Evolutionary conservation across 1,139 yeast genomes (phyloP), one percentile per base, ranked within the genome.

Genomic region (Suhomyces taliae): DNA sequence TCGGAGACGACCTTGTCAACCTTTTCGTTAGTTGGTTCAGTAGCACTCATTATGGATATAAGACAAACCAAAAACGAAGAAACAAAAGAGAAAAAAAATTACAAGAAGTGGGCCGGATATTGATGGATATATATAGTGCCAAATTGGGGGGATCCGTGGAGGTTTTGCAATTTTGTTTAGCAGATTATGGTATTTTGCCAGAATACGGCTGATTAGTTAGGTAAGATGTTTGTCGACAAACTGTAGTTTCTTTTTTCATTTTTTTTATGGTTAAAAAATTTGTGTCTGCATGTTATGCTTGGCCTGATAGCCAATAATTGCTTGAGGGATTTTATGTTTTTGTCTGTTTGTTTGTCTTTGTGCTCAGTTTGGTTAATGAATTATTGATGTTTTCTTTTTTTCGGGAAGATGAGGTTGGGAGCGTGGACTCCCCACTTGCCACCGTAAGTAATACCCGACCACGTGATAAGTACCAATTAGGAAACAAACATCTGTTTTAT

Each of bases 1-100:
- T 78, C 86, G 48, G 80, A 80, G 55, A 72, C 81, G 56, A 68
- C 73, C 62, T 72, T 71, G 56, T 62, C 72, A 58, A 72, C 72
- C 65, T 74, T 74, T 62, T 74, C 80, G 60, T 65, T 67, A 54
- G 79, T 74, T 57, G 80, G 80, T 67, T 74, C 78, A 61, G 78
- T 73, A 60, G 77, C 78, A 70, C 76, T 70, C 76, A 72, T 72
- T 44, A 48, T 59, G 48, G 47, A 46, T 36, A 41, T 29, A 43
- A 39, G 33, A 38, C 44, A 41, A 45, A 40, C 45, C 45, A 44
- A 44, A 43, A 41, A 44, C 44, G 48, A 48, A 46, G 51, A 48
- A 51, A 46, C 37, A 47, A 44, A 49, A 49, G 46, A 38, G 39
- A 43, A 39, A 37, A 36, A 43, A 43, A 43, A 34, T 33, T 43